phyloP scores from a whole-genome alignment of 768 basidiomycete genomes.

The Termitomyces sp. region DNA sequence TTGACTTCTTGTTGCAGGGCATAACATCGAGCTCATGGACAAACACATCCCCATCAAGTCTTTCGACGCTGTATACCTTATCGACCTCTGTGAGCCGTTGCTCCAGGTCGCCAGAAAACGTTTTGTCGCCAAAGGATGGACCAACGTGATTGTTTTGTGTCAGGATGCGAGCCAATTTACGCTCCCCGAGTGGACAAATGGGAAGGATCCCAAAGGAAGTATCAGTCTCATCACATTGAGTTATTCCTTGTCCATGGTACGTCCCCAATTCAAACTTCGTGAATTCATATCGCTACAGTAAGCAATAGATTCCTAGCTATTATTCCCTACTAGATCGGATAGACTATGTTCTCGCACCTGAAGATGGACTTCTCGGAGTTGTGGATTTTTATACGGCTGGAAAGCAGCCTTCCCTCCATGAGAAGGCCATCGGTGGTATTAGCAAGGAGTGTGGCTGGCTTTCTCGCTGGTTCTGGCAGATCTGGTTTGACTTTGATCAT shows the following conservation, averaged over 20 bases:
- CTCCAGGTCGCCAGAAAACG: constrained; percentile 66
- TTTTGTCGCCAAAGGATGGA: constrained; percentile 64
- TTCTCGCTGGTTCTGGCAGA: constrained; percentile 75
- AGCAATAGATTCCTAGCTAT: constrained; percentile 49
- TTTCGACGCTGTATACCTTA: constrained; percentile 65
- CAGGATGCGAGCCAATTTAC: constrained; percentile 68
- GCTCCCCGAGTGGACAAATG: constrained; percentile 52
- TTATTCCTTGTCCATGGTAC: constrained; percentile 53
- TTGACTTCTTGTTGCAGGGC: constrained; percentile 5
- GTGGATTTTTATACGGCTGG: constrained; percentile 69
- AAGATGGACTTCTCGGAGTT: constrained; percentile 57
- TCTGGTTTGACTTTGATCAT: constrained; percentile 58
- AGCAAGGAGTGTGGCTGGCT: constrained; percentile 60
- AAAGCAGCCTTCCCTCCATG: constrained; percentile 47
- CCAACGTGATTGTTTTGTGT: constrained; percentile 63
- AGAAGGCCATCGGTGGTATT: constrained; percentile 57
- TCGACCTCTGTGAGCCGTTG: constrained; percentile 70
- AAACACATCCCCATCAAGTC: constrained; percentile 47
- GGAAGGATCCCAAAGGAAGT: constrained; percentile 46
- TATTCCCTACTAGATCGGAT: constrained; percentile 64
- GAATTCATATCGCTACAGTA: not conserved
- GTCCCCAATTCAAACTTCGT: constrained; percentile 3
- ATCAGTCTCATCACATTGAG: constrained; percentile 50
- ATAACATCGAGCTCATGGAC: constrained; percentile 73
- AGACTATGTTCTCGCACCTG: constrained; percentile 55